phyloP scores from a whole-genome alignment of 176 grass and related monocot genomes.

The Alloteropsis semialata region DNA sequence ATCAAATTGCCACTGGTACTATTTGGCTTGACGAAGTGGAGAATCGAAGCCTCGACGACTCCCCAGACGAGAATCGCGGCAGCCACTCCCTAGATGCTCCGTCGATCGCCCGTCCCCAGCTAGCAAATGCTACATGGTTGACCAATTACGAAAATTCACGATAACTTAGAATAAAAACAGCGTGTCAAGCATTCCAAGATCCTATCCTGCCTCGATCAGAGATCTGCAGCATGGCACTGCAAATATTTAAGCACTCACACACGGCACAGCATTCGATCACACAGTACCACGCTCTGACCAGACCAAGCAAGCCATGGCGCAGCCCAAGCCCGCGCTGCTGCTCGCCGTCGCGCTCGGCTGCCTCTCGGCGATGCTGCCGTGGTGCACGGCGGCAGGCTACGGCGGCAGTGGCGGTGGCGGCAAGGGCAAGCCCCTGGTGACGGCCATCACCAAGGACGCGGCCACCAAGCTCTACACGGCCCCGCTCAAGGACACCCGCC shows the following conservation, averaged over 20 bases:
- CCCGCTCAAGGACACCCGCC: conserved; percentile 11
- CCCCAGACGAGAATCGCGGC: conserved; percentile 1
- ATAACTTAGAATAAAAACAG: too few species aligned
- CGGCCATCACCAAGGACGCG: conserved; percentile 44
- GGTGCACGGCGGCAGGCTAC: neutral
- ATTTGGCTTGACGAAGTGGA: neutral
- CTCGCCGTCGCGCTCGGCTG: neutral
- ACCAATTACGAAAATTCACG: neutral
- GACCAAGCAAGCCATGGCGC: neutral
- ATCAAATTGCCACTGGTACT: neutral
- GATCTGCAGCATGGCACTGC: neutral
- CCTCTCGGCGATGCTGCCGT: neutral
- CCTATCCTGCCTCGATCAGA: neutral
- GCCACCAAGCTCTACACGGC: conserved; percentile 38
- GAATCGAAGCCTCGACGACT: neutral
- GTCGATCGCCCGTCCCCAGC: neutral
- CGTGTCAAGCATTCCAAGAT: neutral
- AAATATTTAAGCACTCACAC: neutral
- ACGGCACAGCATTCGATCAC: neutral
- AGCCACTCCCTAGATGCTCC: neutral
- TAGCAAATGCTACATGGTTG: neutral
- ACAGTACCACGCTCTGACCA: neutral
- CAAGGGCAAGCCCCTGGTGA: conserved; percentile 22
- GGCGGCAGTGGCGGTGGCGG: neutral
- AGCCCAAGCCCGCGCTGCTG: neutral